These are phyloP conservation scores for Rosa persica DNA, from an alignment of 306 rosid genomes.

Conservation along the genomic window DNA sequence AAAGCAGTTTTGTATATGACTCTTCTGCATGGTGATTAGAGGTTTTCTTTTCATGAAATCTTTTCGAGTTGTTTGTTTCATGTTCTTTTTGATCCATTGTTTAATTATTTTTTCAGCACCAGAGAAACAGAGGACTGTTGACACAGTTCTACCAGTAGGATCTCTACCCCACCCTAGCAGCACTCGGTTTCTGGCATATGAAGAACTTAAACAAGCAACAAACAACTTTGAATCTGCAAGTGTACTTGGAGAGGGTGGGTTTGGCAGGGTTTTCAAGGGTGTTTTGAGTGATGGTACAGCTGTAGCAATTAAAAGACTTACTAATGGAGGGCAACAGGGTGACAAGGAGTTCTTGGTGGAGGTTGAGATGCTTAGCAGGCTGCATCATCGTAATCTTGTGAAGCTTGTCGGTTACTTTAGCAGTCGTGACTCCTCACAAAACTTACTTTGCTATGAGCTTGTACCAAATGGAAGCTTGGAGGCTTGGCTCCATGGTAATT, in stretches of 20 bases:
- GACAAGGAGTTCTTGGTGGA: slow-evolving; percentile 90
- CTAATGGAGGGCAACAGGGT: slow-evolving; percentile 94
- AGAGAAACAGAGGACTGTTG: slow-evolving; percentile 64
- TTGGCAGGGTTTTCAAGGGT: slow-evolving; percentile 92
- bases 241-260: slow-evolving; percentile 93
- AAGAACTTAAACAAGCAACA: slow-evolving; percentile 95
- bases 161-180: slow-evolving; percentile 89
- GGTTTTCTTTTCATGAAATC: not conserved
- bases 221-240: slow-evolving; percentile 84
- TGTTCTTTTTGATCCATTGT: not conserved
- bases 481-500: slow-evolving; percentile 97
- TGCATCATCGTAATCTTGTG: slow-evolving; percentile 97
- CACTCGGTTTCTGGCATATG: slow-evolving; percentile 84
- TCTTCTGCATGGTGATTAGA: not conserved
- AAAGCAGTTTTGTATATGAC: not conserved
- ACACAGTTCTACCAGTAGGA: slow-evolving; percentile 47
- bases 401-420: slow-evolving; percentile 90
- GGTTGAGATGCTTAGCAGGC: slow-evolving; percentile 97
- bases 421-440: slow-evolving; percentile 81
- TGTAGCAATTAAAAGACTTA: slow-evolving; percentile 94
- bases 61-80: slow-evolving; percentile 8
- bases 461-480: slow-evolving; percentile 98
- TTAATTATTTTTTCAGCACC: slow-evolving; percentile 20
- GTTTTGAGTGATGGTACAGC: slow-evolving; percentile 88
- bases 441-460: slow-evolving; percentile 96